phyloP scores from a whole-genome alignment of 2,329 filamentous ascomycete genomes.

The Botryotinia convoluta region DNA sequence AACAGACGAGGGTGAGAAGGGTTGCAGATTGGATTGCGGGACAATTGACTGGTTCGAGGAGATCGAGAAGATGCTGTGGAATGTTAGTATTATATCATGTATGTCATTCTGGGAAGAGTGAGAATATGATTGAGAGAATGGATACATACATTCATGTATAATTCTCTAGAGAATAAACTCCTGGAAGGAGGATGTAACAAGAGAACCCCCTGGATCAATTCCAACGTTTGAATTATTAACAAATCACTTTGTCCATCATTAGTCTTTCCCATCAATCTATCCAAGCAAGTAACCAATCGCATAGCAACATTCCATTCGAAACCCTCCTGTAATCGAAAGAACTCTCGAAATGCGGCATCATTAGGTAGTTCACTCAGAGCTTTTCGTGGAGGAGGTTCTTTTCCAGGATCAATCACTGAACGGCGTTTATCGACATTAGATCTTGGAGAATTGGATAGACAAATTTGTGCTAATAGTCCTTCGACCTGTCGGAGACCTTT shows the following conservation, averaged over 20 bases:
- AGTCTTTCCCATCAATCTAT: conserved; percentile 79
- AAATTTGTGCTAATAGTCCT: conserved; percentile 90
- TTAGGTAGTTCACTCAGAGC: conserved; percentile 66
- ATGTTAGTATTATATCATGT: conserved; percentile 5
- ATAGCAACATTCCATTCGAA: conserved; percentile 97
- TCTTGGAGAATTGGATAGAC: conserved; percentile 57
- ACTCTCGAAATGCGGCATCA: conserved; percentile 90
- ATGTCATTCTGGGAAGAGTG: neutral
- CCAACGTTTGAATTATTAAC: conserved; percentile 82
- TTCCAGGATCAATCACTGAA: conserved; percentile 40
- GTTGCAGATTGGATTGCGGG: conserved; percentile 89
- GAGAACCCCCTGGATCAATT: conserved; percentile 83
- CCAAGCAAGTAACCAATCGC: conserved; percentile 79
- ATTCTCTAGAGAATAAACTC: conserved; percentile 79
- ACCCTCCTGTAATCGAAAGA: conserved; percentile 93
- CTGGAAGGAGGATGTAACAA: conserved; percentile 89
- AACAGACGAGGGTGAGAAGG: conserved; percentile 84
- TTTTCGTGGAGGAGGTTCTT: conserved; percentile 48
- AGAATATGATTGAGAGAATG: neutral
- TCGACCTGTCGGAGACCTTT: conserved; percentile 95
- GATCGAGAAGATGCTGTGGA: conserved; percentile 78
- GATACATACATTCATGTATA: conserved; percentile 81
- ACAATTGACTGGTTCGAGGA: conserved; percentile 88
- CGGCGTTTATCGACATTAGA: conserved; percentile 31
- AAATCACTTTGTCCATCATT: conserved; percentile 82